Evolutionary conservation across 2,329 filamentous ascomycete species (phyloP).

Genomic region (Acarospora socialis): DNA sequence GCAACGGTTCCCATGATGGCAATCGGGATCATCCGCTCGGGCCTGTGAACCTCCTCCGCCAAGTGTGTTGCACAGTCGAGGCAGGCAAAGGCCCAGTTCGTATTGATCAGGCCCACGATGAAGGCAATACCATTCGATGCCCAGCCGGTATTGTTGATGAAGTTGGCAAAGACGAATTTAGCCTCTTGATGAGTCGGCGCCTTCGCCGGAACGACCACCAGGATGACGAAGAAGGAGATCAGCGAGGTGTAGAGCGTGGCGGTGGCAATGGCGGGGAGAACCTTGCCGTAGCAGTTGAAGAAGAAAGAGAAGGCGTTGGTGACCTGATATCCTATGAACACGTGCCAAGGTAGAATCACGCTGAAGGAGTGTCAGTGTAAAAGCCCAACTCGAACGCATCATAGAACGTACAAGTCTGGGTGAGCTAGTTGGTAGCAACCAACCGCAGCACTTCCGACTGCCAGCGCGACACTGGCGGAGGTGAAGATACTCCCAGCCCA

Average conservation of each 20-base stretch:
- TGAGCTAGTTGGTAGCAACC: constrained; percentile 39
- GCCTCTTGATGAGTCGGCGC: constrained; percentile 31
- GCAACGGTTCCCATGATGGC: constrained; percentile 36
- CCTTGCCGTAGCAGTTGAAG: constrained; percentile 32
- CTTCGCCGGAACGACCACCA: constrained; percentile 33
- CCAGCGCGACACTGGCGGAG: constrained; percentile 37
- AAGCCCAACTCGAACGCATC: constrained; percentile 1
- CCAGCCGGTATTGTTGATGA: constrained; percentile 39
- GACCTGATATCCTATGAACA: constrained; percentile 32
- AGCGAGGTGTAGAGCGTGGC: constrained; percentile 33
- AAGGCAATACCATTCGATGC: constrained; percentile 33
- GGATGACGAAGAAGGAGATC: constrained; percentile 33
- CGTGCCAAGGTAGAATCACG: constrained; percentile 22
- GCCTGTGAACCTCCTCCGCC: constrained; percentile 35
- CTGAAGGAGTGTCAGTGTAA: constrained; percentile 13
- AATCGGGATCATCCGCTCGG: constrained; percentile 34
- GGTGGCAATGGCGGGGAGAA: constrained; percentile 27
- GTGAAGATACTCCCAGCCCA: constrained; percentile 43
- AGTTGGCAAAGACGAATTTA: constrained; percentile 37
- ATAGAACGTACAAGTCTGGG: constrained; percentile 34
- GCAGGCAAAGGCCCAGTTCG: constrained; percentile 37
- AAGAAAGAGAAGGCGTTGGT: constrained; percentile 34
- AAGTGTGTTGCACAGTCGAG: constrained; percentile 37
- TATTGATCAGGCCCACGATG: constrained; percentile 37
- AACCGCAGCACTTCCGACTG: constrained; percentile 33